phyloP scores from a whole-genome alignment of 257 asterid genomes.

The Solanum chmielewskii region DNA sequence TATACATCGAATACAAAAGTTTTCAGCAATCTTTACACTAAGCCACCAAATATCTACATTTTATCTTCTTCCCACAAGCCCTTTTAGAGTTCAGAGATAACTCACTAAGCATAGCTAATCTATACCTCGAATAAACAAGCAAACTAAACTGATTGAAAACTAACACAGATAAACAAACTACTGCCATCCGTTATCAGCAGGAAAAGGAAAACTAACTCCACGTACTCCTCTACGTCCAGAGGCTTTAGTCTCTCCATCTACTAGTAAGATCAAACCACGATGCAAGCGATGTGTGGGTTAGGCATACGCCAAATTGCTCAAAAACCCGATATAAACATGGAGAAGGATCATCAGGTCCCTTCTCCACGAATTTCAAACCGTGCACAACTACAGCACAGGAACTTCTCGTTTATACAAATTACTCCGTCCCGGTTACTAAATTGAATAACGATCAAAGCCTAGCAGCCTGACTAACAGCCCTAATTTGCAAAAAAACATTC shows the following conservation, averaged over 20 bases:
- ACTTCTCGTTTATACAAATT: background rate
- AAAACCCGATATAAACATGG: background rate
- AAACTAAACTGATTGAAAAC: background rate
- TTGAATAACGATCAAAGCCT: background rate
- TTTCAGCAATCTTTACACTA: background rate
- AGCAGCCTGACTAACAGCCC: background rate
- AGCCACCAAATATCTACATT: background rate
- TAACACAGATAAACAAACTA: background rate
- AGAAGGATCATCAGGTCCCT: background rate
- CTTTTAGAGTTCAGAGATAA: background rate
- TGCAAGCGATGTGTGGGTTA: background rate
- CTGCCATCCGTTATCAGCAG: background rate
- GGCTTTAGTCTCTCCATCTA: background rate
- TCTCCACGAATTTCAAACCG: background rate
- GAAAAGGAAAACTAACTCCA: background rate
- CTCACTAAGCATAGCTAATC: background rate
- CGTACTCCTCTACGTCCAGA: background rate
- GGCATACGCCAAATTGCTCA: background rate
- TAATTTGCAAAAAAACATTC: background rate
- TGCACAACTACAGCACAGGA: background rate
- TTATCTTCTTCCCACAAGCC: background rate
- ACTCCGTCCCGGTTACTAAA: background rate
- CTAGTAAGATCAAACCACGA: background rate
- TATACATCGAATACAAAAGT: too few species aligned
- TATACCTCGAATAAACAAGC: background rate